Evolutionary conservation across 805 yeast species (phyloP), one percentile per base, ranked within the genome.

Genomic region (Candida loeiensis): DNA sequence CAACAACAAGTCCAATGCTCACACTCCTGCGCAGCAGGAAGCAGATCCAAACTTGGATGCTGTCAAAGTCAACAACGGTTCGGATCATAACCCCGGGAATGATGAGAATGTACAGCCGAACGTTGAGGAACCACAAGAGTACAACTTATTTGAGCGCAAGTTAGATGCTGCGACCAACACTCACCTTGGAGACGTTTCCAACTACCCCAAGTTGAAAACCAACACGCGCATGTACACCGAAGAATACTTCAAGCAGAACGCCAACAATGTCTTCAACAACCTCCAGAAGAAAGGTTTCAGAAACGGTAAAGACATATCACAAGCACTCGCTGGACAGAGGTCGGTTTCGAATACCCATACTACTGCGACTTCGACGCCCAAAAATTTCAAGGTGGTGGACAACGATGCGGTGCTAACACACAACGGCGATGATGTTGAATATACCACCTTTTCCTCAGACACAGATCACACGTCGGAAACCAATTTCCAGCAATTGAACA

Each of bases 321-420:
- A 20, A 21, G 9, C 24, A 4, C 9, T n/a, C 4, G n/a, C 32
- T 4, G 31, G 30, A 5, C 28, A 26, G 7, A 37, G 51, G n/a
- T 41, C 47, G 4, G 34, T 43, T 25, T 49, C 51, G 3, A 43
- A 43, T 17, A 25, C 47, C 4, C 51, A 45, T 18, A 45, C 55
- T 4, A 66, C 69, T 2, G 64, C 69, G 1, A 67, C 73, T 1
- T 65, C 71, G 11, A 66, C 72, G 1, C 72, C 72, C 1, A 66
- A 65, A 30, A 48, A 54, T 8, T 48, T 50, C 28, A 61, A 51
- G 36, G 42, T 52, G 2, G 39, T 37, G 7, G 39, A 43, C 13
- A 29, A 37, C 9, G 21, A 33, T 7, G 37, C 18, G 15, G 26
- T 13, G 3, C 31, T 4, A 28, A 40, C 5, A 35, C 32, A 13